phyloP scores from a whole-genome alignment of 148 eudicot genomes.

The Cornus controversa region DNA sequence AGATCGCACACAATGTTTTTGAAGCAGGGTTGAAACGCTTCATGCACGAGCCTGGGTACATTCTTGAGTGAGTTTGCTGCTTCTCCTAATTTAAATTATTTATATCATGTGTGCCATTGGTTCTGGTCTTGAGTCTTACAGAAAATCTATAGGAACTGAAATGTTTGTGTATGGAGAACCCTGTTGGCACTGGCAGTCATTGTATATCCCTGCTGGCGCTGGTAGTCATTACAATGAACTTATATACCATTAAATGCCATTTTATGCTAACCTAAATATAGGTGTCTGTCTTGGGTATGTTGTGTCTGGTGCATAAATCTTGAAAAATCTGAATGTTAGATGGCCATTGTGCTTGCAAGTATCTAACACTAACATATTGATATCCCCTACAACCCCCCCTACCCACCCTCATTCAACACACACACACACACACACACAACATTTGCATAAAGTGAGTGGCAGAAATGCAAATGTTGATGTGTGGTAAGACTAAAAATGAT shows the following conservation, averaged over 20 bases:
- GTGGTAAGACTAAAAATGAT: no score
- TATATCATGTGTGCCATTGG: not conserved
- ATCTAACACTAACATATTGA: no score
- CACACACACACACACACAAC: no score
- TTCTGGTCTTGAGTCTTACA: not conserved
- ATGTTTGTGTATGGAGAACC: not conserved
- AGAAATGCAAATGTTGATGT: no score
- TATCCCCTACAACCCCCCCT: no score
- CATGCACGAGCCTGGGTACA: conserved; percentile 96
- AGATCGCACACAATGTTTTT: conserved; percentile 95
- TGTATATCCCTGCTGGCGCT: not conserved
- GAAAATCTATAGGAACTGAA: not conserved
- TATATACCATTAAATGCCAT: not conserved
- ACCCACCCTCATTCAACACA: no score
- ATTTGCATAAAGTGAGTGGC: no score
- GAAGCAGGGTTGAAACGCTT: conserved; percentile 94
- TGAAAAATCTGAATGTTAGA: no score
- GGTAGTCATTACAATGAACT: not conserved
- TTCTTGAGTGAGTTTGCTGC: conserved; percentile 78
- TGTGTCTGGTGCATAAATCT: no score
- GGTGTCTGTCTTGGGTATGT: not conserved
- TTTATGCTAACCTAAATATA: no score
- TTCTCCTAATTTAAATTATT: conserved; percentile 15
- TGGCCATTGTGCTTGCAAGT: no score
- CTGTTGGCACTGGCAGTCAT: not conserved